Base-by-base conservation (phyloP, 352 stramenopile species). In the Phytophthora meadii region DNA sequence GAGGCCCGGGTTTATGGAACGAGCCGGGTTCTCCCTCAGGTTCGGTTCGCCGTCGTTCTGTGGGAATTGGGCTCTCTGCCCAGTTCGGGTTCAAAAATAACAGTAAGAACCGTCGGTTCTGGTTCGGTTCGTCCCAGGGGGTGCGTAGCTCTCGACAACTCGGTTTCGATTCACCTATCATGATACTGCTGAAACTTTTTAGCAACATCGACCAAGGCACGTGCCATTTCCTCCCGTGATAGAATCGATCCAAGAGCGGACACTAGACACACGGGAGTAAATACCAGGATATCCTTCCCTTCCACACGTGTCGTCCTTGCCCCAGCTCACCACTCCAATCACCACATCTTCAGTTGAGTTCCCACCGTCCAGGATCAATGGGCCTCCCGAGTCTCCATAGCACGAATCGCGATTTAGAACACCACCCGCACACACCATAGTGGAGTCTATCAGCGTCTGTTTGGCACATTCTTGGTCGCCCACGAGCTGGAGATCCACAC, bases 381-480 rank as follows among this genome's bases (percentile, higher is more conserved):
- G 74, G 14, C 81, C 81, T 10, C 81, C 81, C 4, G 78, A 89
- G 68, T 88, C 78, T 22, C 70, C 72, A 39, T 70, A 49, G 56
- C 81, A 89, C 34, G 81, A 74, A 53, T 89, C 55, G 1, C 14
- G 22, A 39, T 65, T 65, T 7, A 40, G 8, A 17, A 72, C 36
- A 5, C 81, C 79, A 6, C 78, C 76, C 8, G 77, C 79, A 36
- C 81, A 88, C 14, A 87, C 25, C 78, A 88, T 87, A 40, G 73
- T 74, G 9, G 42, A 48, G 41, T 81, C 70, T 8, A 73, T 48
- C 0, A 34, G 32, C 1, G 65, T 49, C 12, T 71, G 42, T 7
- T 54, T 37, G 1, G 56, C 65, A 25, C 78, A 89, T 2, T 54
- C 54, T 3, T 51, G 37, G 39, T 87, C 68, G 1, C 71, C 71